phyloP scores from a whole-genome alignment of 441 rosid species.

The Eutrema salsugineum region DNA sequence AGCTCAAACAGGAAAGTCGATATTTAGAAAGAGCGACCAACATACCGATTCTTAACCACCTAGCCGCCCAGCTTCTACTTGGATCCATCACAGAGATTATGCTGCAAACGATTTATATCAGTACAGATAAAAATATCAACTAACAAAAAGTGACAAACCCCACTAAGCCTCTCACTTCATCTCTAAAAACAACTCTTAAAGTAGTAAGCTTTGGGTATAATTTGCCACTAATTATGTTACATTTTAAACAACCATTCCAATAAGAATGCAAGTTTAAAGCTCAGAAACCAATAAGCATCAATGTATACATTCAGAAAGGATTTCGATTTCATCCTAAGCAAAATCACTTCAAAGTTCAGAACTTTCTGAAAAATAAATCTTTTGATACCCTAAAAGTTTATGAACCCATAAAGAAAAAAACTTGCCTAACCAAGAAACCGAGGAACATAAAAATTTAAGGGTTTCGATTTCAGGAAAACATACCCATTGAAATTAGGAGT shows the following conservation, averaged over 20 bases:
- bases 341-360: neutral
- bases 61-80: conserved; percentile 83
- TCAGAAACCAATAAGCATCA: neutral
- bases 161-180: neutral
- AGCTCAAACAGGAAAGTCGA: neutral
- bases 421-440: neutral
- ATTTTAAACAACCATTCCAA: neutral
- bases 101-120: conserved; percentile 29
- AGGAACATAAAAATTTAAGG: neutral
- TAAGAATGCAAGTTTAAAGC: neutral
- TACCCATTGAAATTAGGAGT: conserved; percentile 93
- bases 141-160: neutral
- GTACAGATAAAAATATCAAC: neutral
- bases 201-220: neutral
- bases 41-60: conserved; percentile 82
- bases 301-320: neutral
- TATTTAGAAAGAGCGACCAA: neutral
- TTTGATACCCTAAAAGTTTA: neutral
- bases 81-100: conserved; percentile 94
- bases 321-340: neutral
- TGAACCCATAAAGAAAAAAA: neutral
- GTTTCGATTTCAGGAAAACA: neutral
- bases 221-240: neutral
- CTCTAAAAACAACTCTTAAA: neutral
- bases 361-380: neutral